Evolutionary conservation across 176 grass and related monocot genomes (phyloP), one percentile per base, ranked within the genome.

Genomic region (Oryza glumipatula): DNA sequence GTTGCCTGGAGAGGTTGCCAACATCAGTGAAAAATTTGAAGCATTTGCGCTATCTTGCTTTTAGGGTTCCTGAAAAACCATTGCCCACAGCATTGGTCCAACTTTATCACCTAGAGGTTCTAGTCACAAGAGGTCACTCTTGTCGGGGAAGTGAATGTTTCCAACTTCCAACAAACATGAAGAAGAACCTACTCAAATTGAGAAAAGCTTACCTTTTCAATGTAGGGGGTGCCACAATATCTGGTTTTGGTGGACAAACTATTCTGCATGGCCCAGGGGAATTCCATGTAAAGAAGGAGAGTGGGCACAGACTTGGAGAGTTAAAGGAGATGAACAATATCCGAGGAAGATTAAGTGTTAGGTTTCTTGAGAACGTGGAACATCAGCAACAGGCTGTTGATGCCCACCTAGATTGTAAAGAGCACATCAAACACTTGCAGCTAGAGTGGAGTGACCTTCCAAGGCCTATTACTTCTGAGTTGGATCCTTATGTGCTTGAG

Each of bases 51-150:
- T 89, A 91, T 85, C 63, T 94, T 3, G 69, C 89, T 67, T 72
- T 92, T 63, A 65, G 65, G 79, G 47, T 64, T 77, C 64, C 83
- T 82, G 21, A 77, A 24, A 63, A 43, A 7, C 85, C 74, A 73
- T 73, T 85, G 43, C 23, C 81, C 58, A 68, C 47, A 61, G 73
- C 82, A 60, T 19, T 94, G 48, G 3, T 3, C 82, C 70, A 32
- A 61, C 86, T 94, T 73, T 84, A 84, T 81, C 86, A 94, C 81
- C 51, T 92, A 41, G 89, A 91, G 65, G 85, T 88, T 8, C 73
- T 91, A 65, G 46, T 65, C 65, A 86, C 85, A 56, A 61, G 4
- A 54, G 85, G 80, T 17, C 80, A 91, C 72, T 91, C 89, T 15
- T 91, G 80, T 74, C 74, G 80, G 7, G 48, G 76, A 82, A 88